These are phyloP conservation scores for Chytriomyces hyalinus DNA, from an alignment of 192 early-diverging fungal species.

Conservation along the genomic window DNA sequence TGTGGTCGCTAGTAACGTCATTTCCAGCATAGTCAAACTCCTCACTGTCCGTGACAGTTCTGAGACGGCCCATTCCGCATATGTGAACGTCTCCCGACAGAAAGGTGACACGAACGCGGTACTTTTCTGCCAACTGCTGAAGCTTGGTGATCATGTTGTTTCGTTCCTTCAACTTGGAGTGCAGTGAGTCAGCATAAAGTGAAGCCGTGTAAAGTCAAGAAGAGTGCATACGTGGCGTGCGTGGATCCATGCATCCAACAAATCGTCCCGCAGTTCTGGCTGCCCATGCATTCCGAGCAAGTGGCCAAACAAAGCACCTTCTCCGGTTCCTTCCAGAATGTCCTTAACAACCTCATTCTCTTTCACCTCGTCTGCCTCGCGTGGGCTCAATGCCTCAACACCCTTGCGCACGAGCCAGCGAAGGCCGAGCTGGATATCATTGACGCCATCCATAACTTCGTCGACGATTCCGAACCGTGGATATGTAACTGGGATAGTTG, in stretches of 20 bases:
- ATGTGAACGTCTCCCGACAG: conserved; percentile 80
- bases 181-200: conserved; percentile 59
- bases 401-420: background rate
- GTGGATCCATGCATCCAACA: conserved; percentile 71
- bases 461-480: conserved; percentile 26
- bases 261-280: conserved; percentile 83
- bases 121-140: conserved; percentile 66
- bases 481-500: conserved; percentile 25
- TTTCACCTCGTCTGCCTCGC: background rate
- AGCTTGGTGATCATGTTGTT: conserved; percentile 66
- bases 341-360: background rate
- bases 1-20: conserved; percentile 63
- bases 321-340: background rate
- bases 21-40: conserved; percentile 57
- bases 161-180: conserved; percentile 73
- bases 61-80: conserved; percentile 55
- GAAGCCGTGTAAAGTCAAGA: conserved; percentile 14
- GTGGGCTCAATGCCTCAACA: background rate
- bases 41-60: conserved; percentile 49
- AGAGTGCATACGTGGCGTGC: conserved; percentile 44
- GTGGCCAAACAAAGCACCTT: conserved; percentile 30
- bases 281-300: conserved; percentile 82
- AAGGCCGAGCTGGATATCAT: background rate
- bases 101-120: conserved; percentile 75
- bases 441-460: conserved; percentile 6